Conservation (phyloP, 75 land plant species). For the Cryptomeria japonica region DNA sequence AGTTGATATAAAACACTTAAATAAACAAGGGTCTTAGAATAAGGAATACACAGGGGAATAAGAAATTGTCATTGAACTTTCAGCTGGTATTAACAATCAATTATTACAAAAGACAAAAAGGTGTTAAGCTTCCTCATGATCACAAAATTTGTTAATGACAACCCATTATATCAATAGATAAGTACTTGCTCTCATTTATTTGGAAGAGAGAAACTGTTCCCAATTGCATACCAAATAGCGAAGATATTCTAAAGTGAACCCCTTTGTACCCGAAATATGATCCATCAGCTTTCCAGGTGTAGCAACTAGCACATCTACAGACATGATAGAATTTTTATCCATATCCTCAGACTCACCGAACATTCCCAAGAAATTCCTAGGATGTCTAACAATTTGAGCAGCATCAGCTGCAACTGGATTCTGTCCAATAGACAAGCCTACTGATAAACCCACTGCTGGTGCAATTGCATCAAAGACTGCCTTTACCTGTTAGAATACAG, state of each 20-base stretch:
- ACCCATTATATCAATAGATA: neutral
- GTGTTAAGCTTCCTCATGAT: neutral
- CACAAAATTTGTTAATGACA: neutral
- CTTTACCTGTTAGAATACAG: constrained; percentile 55
- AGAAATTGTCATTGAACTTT: neutral
- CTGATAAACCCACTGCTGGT: constrained; percentile 81
- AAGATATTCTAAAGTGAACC: constrained; percentile 88
- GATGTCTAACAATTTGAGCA: constrained; percentile 56
- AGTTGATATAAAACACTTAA: neutral
- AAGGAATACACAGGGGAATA: neutral
- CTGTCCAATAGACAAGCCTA: constrained; percentile 90
- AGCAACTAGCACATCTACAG: constrained; percentile 89
- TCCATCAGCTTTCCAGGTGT: constrained; percentile 98
- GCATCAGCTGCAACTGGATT: constrained; percentile 84
- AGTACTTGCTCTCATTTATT: neutral
- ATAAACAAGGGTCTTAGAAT: neutral
- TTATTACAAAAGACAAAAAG: neutral
- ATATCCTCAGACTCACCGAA: constrained; percentile 46
- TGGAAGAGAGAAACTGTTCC: neutral
- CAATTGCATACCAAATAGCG: constrained; percentile 67
- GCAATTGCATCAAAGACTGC: constrained; percentile 83
- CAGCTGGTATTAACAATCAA: neutral
- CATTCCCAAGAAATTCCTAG: constrained; percentile 46
- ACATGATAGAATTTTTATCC: constrained; percentile 24
- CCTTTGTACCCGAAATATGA: constrained; percentile 74